Conservation (phyloP, 2,329 filamentous ascomycete species). For the Blumeriella jaapii region DNA sequence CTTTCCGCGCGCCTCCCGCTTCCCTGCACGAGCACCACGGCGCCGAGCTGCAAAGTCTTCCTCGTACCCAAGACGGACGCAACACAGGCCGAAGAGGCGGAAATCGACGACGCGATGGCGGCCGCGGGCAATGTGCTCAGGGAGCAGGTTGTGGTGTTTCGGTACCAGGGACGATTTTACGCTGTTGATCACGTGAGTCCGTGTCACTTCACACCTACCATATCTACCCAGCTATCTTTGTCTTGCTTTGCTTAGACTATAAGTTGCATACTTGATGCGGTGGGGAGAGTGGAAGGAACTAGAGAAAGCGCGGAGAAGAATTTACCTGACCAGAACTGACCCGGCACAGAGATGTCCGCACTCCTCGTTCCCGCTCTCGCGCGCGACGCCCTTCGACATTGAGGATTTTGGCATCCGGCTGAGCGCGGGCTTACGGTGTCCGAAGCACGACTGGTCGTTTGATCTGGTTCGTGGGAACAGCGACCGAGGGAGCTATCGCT, state of each 20-base stretch:
- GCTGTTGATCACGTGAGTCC: constrained; percentile 57
- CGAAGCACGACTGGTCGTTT: constrained; percentile 62
- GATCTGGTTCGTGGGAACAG: constrained; percentile 51
- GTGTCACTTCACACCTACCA: too few species aligned
- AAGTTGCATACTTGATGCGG: too few species aligned
- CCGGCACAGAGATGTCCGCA: constrained; percentile 50
- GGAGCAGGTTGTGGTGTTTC: constrained; percentile 55
- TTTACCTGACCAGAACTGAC: neutral
- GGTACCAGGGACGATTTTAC: constrained; percentile 49
- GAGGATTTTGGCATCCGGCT: constrained; percentile 58
- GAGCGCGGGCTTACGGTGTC: constrained; percentile 52
- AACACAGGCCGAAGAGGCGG: too few species aligned
- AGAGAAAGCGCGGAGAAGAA: too few species aligned
- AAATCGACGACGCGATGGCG: too few species aligned
- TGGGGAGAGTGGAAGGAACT: too few species aligned
- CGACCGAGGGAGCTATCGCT: constrained; percentile 49
- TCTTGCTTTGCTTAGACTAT: too few species aligned
- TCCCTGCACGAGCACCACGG: too few species aligned
- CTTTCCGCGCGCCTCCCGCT: too few species aligned
- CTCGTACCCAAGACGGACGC: too few species aligned
- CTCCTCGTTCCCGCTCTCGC: constrained; percentile 52
- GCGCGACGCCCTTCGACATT: constrained; percentile 54
- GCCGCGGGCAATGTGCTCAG: too few species aligned
- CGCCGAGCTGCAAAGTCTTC: too few species aligned
- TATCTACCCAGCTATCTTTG: neutral